Base-by-base conservation (phyloP, 2,329 filamentous ascomycete species). In the Cladosporium phlei region DNA sequence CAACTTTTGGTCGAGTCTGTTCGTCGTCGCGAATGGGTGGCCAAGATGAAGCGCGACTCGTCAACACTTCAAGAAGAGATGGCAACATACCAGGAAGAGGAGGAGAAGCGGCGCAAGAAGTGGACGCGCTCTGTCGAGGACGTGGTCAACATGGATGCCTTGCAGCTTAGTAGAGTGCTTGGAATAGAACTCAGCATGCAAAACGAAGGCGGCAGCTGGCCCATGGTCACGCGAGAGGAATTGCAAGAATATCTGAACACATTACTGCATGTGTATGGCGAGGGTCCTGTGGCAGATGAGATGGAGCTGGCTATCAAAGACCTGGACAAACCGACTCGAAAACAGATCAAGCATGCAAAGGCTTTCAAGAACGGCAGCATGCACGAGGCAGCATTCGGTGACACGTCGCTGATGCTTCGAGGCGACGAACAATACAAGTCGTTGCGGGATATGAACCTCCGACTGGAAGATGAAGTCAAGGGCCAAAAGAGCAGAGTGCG, bases 341-440 rank as follows among this genome's bases (percentile, higher is more conserved):
- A 93, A 63, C 90, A 95, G 62, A 80, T 83, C 51, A 90, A 88
- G 66, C 81, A 88, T 48, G 80, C 93, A 5, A 95, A 91, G 64
- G 89, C 88, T 4, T 97, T 98, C 73, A 96, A 96, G 63, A 93
- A 94, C 61, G 93, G 93, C 12, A 97, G 93, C 61, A 79, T 97
- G 28, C 89, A 96, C 59, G 93, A 97, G 63, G 84, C 85, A n/a
- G 81, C 80, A 2, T 77, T 96, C 51, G 88, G 88, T n/a, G 82
- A 85, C 59, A 94, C 87, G 54, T 91, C 88, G 1, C 76, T 96
- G 8, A 70, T 95, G 58, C 79, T 95, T 11, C 82, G 88, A 29
- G 89, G 88, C n/a, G 86, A 93, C 52, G 88, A 95, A 58, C 90
- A 96, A 52, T 73, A 90, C 52, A 76, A 69, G 27, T 60, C 69